Evolutionary conservation across 352 stramenopile species (phyloP), one percentile per base, ranked within the genome.

Genomic region (Blastocystis hominis): DNA sequence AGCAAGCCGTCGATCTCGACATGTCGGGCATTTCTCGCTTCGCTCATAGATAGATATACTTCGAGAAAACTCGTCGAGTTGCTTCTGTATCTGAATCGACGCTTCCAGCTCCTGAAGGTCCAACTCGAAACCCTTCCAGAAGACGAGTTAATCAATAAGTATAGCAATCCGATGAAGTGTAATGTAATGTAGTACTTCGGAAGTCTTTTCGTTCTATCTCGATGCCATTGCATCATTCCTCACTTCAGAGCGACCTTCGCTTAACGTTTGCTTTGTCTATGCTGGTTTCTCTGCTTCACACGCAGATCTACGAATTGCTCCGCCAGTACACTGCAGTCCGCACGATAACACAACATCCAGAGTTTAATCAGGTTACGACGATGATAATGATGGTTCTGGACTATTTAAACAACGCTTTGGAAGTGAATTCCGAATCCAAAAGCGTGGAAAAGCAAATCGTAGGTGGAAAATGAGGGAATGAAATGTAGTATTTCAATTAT

Each of bases 281-380:
- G 64, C 6, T 24, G 3, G 6, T 3, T 20, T n/a, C 7, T 44
- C 7, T 20, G 15, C 13, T 78, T 15, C 50, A 56, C 2, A 20
- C 10, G 24, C 34, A 78, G 68, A 36, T 78, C 20, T 78, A 78
- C n/a, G 68, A 78, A 24, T 38, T 78, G 24, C 20, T 78, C 5
- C 68, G 68, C 10, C 68, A 78, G 13, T 61, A 78, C 24, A 36
- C 13, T 42, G 15, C 68, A 17, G 40, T 78, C 9, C 6, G 34
- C 20, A 42, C 44, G 10, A 61, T 78, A 5, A 62, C 38, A 61
- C 15, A 56, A 5, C 68, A 78, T 0, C 68, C 68, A 9, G 68
- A 78, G 50, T 78, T 78, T 42, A 56, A 78, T 78, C 68, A 78
- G 7, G 47, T 78, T 20, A 78, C 68, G 0, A 78, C 38, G 47